Evolutionary conservation across 768 basidiomycete genomes (phyloP).

Genomic region (Hygrophorus pudorinus): DNA sequence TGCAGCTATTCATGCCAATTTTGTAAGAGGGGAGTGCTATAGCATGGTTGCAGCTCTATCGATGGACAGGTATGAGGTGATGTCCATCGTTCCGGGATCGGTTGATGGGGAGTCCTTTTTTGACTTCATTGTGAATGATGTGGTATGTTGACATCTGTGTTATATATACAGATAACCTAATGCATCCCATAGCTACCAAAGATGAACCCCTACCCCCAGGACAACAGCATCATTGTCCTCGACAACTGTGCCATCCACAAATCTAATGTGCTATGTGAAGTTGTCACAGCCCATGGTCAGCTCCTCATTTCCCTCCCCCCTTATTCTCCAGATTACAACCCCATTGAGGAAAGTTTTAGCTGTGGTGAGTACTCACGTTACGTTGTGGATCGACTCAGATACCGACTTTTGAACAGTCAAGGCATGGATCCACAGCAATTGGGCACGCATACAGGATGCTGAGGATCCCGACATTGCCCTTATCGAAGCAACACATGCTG

Average conservation of each 20-base stretch:
- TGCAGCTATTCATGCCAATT: background rate
- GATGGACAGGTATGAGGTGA: background rate
- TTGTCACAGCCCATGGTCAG: conserved; percentile 11
- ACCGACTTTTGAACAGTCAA: background rate
- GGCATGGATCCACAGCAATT: background rate
- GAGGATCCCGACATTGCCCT: background rate
- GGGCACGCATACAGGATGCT: background rate
- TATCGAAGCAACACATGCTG: background rate
- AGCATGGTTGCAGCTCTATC: background rate
- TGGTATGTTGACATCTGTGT: background rate
- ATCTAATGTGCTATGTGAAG: background rate
- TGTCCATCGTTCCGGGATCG: background rate
- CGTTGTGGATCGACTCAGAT: background rate
- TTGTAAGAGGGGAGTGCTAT: too few species aligned
- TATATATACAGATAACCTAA: background rate
- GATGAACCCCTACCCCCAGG: too few species aligned
- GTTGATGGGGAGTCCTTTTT: too few species aligned
- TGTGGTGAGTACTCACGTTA: background rate
- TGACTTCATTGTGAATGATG: too few species aligned
- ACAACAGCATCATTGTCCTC: too few species aligned
- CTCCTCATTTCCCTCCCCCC: background rate
- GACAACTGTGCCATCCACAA: too few species aligned
- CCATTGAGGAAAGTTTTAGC: too few species aligned
- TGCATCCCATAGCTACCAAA: conserved; percentile 12
- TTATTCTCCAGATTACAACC: too few species aligned